These are phyloP conservation scores for Alternaria dauci DNA, from an alignment of 2,329 filamentous ascomycete species.

Conservation along the genomic window DNA sequence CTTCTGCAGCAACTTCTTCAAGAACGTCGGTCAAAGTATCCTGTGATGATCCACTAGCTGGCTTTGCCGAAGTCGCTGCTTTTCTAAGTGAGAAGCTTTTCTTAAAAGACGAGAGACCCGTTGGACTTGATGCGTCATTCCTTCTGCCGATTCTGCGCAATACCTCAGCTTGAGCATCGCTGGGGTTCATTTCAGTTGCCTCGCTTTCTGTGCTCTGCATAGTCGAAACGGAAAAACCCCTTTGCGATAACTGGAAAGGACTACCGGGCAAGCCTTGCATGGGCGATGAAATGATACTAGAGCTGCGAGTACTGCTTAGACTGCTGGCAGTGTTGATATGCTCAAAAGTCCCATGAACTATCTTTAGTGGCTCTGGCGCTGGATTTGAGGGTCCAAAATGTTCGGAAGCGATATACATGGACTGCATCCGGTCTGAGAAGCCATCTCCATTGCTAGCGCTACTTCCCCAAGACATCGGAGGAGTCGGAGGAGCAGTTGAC, in stretches of 20 bases:
- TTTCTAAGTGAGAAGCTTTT: constrained; percentile 23
- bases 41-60: constrained; percentile 4
- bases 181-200: constrained; percentile 16
- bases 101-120: constrained; percentile 12
- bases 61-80: constrained; percentile 15
- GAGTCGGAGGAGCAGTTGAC: constrained; percentile 20
- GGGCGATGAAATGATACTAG: constrained; percentile 2
- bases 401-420: constrained; percentile 14
- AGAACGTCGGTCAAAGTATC: constrained; percentile 21
- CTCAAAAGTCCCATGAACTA: constrained; percentile 14
- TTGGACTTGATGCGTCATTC: constrained; percentile 12
- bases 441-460: constrained; percentile 18
- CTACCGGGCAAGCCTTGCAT: constrained; percentile 10
- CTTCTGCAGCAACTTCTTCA: constrained; percentile 27
- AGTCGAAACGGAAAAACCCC: constrained; percentile 21
- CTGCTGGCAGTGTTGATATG: constrained; percentile 23
- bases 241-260: constrained; percentile 15
- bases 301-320: constrained; percentile 17
- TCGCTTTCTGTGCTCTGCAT: constrained; percentile 18
- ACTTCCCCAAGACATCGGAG: constrained; percentile 23
- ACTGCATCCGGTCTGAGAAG: constrained; percentile 23
- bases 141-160: constrained; percentile 17
- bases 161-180: constrained; percentile 26
- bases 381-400: constrained; percentile 7
- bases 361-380: constrained; percentile 6